phyloP scores from a whole-genome alignment of 148 eudicot species.

The Cornus suecica region DNA sequence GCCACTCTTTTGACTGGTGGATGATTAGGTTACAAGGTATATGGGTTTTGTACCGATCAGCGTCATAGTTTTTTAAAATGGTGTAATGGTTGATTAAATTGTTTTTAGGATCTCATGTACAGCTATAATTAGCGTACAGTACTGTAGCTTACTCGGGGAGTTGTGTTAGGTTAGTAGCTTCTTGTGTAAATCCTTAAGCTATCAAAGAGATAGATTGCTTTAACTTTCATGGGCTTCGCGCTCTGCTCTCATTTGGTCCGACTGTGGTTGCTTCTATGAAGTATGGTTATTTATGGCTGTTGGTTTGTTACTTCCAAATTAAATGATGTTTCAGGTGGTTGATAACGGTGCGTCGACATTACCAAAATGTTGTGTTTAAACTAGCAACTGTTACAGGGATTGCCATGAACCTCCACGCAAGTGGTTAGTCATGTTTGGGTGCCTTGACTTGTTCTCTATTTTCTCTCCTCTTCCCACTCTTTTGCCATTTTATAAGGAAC shows the following conservation, averaged over 20 bases:
- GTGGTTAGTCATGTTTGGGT: too few relatives aligned
- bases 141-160: slow-evolving; percentile 4
- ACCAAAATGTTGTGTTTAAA: too few relatives aligned
- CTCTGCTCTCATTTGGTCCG: not conserved
- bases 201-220: not conserved
- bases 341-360: not conserved
- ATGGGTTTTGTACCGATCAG: not conserved
- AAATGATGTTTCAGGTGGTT: not conserved
- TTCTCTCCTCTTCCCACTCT: too few relatives aligned
- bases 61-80: slow-evolving; percentile 6
- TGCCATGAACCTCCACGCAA: too few relatives aligned
- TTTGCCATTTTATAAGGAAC: too few relatives aligned
- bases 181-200: slow-evolving; percentile 8
- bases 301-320: not conserved
- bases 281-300: not conserved
- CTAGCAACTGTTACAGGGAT: too few relatives aligned
- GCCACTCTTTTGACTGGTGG: not conserved
- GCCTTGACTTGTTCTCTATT: too few relatives aligned
- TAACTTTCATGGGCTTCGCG: not conserved
- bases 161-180: not conserved
- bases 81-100: slow-evolving; percentile 9
- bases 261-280: not conserved
- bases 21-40: not conserved
- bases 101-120: slow-evolving; percentile 16
- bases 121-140: slow-evolving; percentile 9